phyloP scores from a whole-genome alignment of 805 yeast species.

The Helenozyma baotianmanensis region DNA sequence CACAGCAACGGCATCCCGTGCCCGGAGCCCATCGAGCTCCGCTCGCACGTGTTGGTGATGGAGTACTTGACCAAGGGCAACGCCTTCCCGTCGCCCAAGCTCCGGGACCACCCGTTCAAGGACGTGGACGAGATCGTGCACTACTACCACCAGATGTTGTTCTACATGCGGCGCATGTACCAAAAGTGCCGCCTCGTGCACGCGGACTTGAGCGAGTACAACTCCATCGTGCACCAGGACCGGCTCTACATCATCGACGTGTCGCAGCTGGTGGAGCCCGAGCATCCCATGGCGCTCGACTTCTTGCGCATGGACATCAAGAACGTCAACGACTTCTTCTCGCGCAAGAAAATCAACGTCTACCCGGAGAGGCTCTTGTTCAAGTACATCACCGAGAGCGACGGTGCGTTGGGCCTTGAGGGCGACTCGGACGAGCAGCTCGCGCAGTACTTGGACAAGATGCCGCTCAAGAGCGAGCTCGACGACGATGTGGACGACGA shows the following conservation, averaged over 20 bases:
- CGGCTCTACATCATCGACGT: constrained; percentile 88
- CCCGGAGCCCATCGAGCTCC: constrained; percentile 86
- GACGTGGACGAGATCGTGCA: constrained; percentile 60
- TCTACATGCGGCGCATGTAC: constrained; percentile 82
- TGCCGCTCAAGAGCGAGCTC: constrained; percentile 56
- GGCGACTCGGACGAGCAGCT: constrained; percentile 41
- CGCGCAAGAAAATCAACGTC: constrained; percentile 63
- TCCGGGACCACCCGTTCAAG: constrained; percentile 76
- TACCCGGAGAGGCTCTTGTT: constrained; percentile 81
- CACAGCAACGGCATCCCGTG: constrained; percentile 79
- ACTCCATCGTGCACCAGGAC: constrained; percentile 77
- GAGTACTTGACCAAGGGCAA: constrained; percentile 75
- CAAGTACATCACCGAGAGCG: constrained; percentile 61
- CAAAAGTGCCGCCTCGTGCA: constrained; percentile 88
- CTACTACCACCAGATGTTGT: constrained; percentile 73
- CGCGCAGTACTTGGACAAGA: constrained; percentile 37
- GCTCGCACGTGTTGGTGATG: constrained; percentile 91
- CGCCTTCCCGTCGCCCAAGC: constrained; percentile 88
- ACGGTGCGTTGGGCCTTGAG: constrained; percentile 30
- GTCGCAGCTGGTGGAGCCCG: constrained; percentile 96
- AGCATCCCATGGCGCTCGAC: constrained; percentile 94
- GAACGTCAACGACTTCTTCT: constrained; percentile 86
- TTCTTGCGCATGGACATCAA: constrained; percentile 96
- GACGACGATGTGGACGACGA: constrained; percentile 66
- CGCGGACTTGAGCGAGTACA: constrained; percentile 95